These are phyloP conservation scores for Saturnispora besseyi DNA, from an alignment of 805 yeast genomes.

Conservation along the genomic window DNA sequence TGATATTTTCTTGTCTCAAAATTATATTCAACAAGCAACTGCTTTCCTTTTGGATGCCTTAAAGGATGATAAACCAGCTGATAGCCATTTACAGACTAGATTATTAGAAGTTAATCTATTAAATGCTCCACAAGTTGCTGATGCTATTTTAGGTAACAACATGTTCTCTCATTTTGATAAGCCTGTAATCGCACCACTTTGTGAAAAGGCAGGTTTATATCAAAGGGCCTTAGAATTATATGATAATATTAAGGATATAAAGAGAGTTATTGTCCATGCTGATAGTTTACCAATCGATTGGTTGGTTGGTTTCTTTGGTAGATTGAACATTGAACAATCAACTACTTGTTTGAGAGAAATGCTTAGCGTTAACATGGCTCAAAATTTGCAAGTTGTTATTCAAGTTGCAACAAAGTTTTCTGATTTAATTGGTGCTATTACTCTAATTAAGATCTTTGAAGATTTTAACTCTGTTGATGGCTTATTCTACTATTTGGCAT, in stretches of 20 bases:
- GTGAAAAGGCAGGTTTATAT: constrained; percentile 92
- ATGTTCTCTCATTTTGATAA: constrained; percentile 95
- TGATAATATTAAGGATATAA: constrained; percentile 90
- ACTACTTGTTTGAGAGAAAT: constrained; percentile 80
- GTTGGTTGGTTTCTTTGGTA: constrained; percentile 88
- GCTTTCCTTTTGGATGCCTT: constrained; percentile 93
- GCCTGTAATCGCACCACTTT: constrained; percentile 80
- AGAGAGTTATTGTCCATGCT: constrained; percentile 88
- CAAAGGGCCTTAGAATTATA: constrained; percentile 96
- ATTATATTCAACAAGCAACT: constrained; percentile 94
- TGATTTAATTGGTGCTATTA: constrained; percentile 80
- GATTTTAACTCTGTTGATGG: constrained; percentile 91
- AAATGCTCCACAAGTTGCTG: constrained; percentile 99
- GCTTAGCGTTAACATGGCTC: constrained; percentile 62
- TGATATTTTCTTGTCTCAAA: constrained; percentile 90
- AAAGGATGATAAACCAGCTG: constrained; percentile 87
- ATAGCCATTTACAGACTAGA: constrained; percentile 92
- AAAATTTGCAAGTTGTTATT: constrained; percentile 84
- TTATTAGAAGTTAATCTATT: constrained; percentile 84
- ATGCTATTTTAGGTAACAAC: constrained; percentile 91
- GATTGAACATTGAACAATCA: constrained; percentile 88
- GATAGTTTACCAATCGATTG: constrained; percentile 82
- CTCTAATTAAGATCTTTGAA: constrained; percentile 84
- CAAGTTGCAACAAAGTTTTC: constrained; percentile 97
- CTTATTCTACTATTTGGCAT: constrained; percentile 83